Evolutionary conservation across 2,329 filamentous ascomycete species (phyloP), one percentile per base, ranked within the genome.

Genomic region (Cordyceps militaris): DNA sequence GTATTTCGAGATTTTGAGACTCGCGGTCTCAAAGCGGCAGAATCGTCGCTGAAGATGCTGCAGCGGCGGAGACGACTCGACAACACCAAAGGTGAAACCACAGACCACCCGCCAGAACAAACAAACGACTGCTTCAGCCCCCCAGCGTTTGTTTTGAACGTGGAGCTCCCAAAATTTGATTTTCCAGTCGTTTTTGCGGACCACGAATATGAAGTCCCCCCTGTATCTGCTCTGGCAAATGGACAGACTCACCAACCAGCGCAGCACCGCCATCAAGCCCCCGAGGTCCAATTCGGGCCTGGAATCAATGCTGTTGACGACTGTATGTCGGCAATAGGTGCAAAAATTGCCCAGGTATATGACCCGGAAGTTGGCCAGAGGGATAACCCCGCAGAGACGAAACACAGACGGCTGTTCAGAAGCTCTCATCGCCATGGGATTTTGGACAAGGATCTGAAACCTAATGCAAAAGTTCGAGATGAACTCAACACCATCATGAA

Each of bases 111-210:
- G 36, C 7, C 13, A 19, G 21, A 43, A 4, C 24, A 26, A 19
- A 10, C 21, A 19, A 53, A 26, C 14, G 81, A 85, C 46, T 66
- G 68, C 14, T 70, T 73, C 3, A 74, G 73, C 1, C 70, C 74
- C 2, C 80, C 80, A 1, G 84, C 85, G 9, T 97, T 96, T 68
- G 84, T 87, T 50, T 82, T 99, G 19, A 91, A 95, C 66, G 81
- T 99, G 50, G 94, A 99, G 66, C 84, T 99, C 49, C 92, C 92
- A 13, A 86, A 92, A 11, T 99, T 97, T 69, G 94, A 99, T 67
- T 96, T 97, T 64, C 91, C 94, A 0, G 84, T 99, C 43, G 90
- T 99, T 26, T 99, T 96, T 74, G 89, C 91, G 30, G 94, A 99
- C 69, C 85, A 94, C 66, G 91, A 97, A 69, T 99, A 99, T 67